A percentile compares a stretch with the other conserved stretches of the same genome.
Evolutionary conservation across 2,329 filamentous ascomycete species (phyloP).

Genomic region (Neofusicoccum cordaticola): DNA sequence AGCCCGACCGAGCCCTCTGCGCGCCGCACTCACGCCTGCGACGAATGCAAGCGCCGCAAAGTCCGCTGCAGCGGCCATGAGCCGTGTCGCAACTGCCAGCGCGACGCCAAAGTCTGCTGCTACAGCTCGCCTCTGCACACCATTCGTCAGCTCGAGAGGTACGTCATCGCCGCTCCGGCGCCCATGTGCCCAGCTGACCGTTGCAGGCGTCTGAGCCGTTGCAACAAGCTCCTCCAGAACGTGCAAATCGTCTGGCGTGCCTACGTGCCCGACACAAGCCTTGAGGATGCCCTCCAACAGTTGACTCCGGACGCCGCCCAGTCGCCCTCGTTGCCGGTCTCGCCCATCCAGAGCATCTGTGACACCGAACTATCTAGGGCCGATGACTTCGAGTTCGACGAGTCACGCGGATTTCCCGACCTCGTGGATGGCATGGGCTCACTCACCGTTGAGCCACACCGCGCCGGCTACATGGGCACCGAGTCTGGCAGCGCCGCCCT

Average conservation of each 20-base stretch:
- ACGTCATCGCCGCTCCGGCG: neutral
- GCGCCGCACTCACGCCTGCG: neutral
- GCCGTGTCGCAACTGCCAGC: neutral
- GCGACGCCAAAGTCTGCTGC: neutral
- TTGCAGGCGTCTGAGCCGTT: neutral
- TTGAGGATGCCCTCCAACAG: neutral
- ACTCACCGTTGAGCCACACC: constrained; percentile 21
- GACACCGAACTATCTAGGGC: constrained; percentile 6
- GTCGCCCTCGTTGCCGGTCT: neutral
- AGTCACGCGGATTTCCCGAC: constrained; percentile 16
- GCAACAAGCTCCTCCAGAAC: neutral
- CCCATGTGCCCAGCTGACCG: neutral
- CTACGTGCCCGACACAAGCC: neutral
- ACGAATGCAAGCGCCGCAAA: constrained; percentile 2
- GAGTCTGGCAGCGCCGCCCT: constrained; percentile 47
- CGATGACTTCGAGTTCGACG: constrained; percentile 17
- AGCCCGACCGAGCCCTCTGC: neutral
- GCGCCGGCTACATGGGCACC: constrained; percentile 47
- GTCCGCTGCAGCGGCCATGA: neutral
- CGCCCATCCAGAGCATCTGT: neutral
- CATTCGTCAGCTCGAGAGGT: neutral
- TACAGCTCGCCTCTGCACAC: neutral
- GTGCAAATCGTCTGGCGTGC: neutral
- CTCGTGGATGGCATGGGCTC: constrained; percentile 18
- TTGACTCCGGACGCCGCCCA: neutral